Percentiles rank a stretch among this genome's conserved stretches.
Conservation (phyloP, 2,329 filamentous ascomycete species). For the Ascochyta clinopodiicola region DNA sequence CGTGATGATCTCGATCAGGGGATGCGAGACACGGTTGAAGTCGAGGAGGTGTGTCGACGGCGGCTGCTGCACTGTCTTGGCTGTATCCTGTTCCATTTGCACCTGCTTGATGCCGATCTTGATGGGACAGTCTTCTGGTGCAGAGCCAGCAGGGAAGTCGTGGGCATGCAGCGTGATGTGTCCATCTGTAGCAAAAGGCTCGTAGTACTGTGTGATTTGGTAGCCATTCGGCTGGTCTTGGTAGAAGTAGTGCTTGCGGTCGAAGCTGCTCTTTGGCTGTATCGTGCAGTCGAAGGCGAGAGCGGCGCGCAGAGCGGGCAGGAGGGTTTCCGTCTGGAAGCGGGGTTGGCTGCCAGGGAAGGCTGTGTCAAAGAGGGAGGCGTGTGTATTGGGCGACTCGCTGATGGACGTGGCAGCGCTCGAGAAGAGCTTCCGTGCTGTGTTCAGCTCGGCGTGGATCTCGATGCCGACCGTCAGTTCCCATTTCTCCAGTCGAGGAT, state of each 20-base stretch:
- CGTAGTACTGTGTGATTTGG: slow-evolving; percentile 97
- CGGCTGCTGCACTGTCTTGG: slow-evolving; percentile 84
- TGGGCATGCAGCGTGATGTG: slow-evolving; percentile 71
- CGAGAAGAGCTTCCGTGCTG: slow-evolving; percentile 88
- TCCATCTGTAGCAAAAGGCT: slow-evolving; percentile 73
- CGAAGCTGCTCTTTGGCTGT: slow-evolving; percentile 80
- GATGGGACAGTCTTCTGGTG: slow-evolving; percentile 73
- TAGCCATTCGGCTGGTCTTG: slow-evolving; percentile 97
- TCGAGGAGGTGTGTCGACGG: slow-evolving; percentile 80
- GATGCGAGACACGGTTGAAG: slow-evolving; percentile 90
- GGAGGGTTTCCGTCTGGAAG: slow-evolving; percentile 81
- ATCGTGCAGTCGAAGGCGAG: slow-evolving; percentile 82
- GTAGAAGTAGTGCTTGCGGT: slow-evolving; percentile 98
- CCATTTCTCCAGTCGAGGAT: slow-evolving; percentile 66
- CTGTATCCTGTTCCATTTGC: slow-evolving; percentile 97
- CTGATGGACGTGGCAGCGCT: slow-evolving; percentile 58
- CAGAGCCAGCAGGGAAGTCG: slow-evolving; percentile 72
- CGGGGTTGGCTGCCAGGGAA: slow-evolving; percentile 86
- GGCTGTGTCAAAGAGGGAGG: slow-evolving; percentile 86
- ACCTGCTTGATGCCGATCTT: slow-evolving; percentile 87
- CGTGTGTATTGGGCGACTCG: slow-evolving; percentile 80
- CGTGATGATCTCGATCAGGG: slow-evolving; percentile 94
- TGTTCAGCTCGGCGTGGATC: slow-evolving; percentile 96
- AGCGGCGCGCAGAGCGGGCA: slow-evolving; percentile 90
- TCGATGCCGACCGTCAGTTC: slow-evolving; percentile 95